Evolutionary conservation across 78 protist species (phyloP), one percentile per base, ranked within the genome.

Genomic region (Dictyostelium capitatum): DNA sequence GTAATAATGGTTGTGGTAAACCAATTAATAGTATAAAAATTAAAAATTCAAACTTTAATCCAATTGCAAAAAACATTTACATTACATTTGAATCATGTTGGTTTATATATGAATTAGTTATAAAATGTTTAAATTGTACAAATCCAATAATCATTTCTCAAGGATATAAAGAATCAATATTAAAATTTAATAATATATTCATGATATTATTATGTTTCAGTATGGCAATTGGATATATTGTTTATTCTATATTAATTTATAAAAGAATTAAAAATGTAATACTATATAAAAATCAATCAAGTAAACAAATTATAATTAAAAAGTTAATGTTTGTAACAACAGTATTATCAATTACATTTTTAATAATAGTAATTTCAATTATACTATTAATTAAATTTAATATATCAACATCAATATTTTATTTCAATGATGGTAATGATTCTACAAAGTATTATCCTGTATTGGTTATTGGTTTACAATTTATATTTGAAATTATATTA

Each of bases 321-420:
- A 82, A 82, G 80, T 37, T 82, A 69, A 67, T 74, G 32, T 82
- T 82, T 53, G 57, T 82, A 5, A 48, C 70, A 7, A 82, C 89
- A 17, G 41, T 82, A 14, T 69, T 82, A 51, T 82, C 89, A 69
- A 46, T 53, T 41, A 82, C 89, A 46, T 82, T 82, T 41, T 30
- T 82, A 32, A 11, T 67, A 4, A 74, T 53, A 23, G 69, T 50
- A 8, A 8, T 82, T 19, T 69, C 69, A 47, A 20, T 82, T 4
- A n/a, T 82, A 17, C 11, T 82, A 46, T 54, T 82, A 7, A 51
- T 48, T 9, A 41, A 48, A 30, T 47, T 48, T 17, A 28, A 53
- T 10, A 74, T 30, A 12, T 50, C 11, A 10, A 48, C 43, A 37
- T 3, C 43, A 3, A 2, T 37, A 37, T 3, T 3, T 37, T 37